Evolutionary conservation across 2,329 filamentous ascomycete species (phyloP).

Genomic region (Fusarium dimerum): DNA sequence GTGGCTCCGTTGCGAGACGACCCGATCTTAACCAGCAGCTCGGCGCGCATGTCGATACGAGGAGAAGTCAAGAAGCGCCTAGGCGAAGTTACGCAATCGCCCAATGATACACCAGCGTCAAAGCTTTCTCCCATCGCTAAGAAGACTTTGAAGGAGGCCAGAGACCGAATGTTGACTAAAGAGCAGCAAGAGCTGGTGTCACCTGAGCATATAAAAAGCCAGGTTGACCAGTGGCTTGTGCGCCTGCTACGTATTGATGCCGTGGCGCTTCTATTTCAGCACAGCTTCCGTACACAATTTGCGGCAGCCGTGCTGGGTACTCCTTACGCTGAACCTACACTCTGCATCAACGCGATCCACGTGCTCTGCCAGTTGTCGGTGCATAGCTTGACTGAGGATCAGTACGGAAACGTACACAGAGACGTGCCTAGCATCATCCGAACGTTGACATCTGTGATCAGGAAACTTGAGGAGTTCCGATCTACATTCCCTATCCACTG

Average conservation of each 20-base stretch:
- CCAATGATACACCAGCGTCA: constrained; percentile 50
- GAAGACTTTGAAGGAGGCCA: constrained; percentile 49
- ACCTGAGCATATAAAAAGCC: constrained; percentile 48
- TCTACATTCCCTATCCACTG: constrained; percentile 65
- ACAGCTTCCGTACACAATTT: constrained; percentile 66
- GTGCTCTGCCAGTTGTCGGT: constrained; percentile 70
- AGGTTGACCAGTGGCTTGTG: constrained; percentile 50
- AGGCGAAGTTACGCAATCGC: constrained; percentile 45
- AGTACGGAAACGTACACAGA: constrained; percentile 81
- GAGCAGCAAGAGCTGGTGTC: constrained; percentile 57
- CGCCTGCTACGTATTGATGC: constrained; percentile 49
- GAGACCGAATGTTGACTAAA: constrained; percentile 49
- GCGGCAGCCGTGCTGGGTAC: constrained; percentile 69
- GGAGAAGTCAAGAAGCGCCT: constrained; percentile 49
- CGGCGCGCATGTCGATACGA: constrained; percentile 40
- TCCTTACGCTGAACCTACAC: constrained; percentile 68
- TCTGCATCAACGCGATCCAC: constrained; percentile 72
- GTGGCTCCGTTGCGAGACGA: constrained; percentile 46
- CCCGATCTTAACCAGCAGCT: constrained; percentile 44
- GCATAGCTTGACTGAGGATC: constrained; percentile 76
- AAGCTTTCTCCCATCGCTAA: constrained; percentile 53
- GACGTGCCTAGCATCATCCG: constrained; percentile 76
- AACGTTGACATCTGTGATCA: constrained; percentile 68
- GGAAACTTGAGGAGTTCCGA: constrained; percentile 69
- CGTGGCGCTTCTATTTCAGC: constrained; percentile 69